Base-by-base conservation (phyloP, 768 basidiomycete species). In the Mycena leptocephala region DNA sequence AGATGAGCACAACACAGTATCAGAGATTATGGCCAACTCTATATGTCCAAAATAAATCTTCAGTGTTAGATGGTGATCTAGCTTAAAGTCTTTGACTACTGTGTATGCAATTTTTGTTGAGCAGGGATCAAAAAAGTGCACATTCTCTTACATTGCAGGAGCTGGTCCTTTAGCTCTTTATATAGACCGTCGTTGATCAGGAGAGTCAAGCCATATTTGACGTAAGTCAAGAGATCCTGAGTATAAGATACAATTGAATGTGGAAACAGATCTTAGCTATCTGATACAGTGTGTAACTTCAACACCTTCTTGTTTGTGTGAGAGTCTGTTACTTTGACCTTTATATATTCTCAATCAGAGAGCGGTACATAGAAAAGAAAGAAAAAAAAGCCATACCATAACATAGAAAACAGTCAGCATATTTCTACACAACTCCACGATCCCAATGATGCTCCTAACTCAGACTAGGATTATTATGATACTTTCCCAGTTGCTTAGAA, bases 221-320 rank as follows among this genome's bases (percentile, higher is more conserved):
- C 2, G 1, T 20, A 4, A 20, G 22, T 30, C 2, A 10, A 26
- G 11, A 35, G 67, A 16, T 72, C 70, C 0, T 46, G 32, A 1
- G 70, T 63, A 26, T 72, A 72, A 3, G 33, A 16, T 1, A 72
- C 48, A 33, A 72, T 55, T 2, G 46, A n/a, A 33, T 72, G 46
- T 2, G 63, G 32, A 32, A 63, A 64, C 0, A 53, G 18, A 26
- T 46, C 18, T 1, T 1, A 3, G 61, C 70, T 63, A 4, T 33
- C 30, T 9, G 46, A n/a, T 4, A 72, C 32, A 3, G 70, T 72
- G 20, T 28, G 5, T 11, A 46, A 48, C 33, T 62, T 72, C 3
- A 62, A 6, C 0, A 10, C 14, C 14, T 41, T 55, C 14, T 72
- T 43, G 3, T 35, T 28, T 2, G 43, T 3, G 24, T 14, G n/a